These are phyloP conservation scores for Pythium utonaiense DNA, from an alignment of 352 stramenopile genomes.

Conservation along the genomic window DNA sequence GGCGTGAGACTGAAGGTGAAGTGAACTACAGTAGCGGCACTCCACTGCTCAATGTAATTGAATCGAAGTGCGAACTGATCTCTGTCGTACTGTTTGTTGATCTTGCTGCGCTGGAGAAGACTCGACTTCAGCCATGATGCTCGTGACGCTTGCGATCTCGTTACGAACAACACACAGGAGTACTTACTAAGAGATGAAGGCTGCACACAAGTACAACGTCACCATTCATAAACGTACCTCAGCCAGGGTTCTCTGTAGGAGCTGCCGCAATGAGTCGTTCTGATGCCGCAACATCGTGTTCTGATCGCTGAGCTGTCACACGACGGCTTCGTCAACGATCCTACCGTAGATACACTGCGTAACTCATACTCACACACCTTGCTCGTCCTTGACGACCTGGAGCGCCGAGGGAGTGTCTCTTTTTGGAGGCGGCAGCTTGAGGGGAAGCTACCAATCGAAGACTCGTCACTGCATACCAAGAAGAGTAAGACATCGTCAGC, in stretches of 20 bases:
- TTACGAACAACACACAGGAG: not conserved
- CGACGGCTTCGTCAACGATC: not conserved
- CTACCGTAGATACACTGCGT: no score
- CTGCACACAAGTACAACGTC: not conserved
- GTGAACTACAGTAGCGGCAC: no score
- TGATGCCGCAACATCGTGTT: not conserved
- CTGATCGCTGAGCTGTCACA: not conserved
- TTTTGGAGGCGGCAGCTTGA: not conserved
- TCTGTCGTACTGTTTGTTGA: not conserved
- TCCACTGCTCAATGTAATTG: not conserved
- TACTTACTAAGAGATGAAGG: not conserved
- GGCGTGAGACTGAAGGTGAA: no score
- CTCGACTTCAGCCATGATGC: not conserved
- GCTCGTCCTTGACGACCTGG: not conserved
- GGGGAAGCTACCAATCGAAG: not conserved
- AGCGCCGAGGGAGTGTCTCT: not conserved
- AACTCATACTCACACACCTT: not conserved
- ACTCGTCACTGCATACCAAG: not conserved
- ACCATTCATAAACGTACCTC: not conserved
- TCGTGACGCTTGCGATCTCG: not conserved
- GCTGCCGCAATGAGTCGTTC: not conserved
- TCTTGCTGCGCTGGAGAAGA: not conserved
- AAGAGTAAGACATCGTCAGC: not conserved
- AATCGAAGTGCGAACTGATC: not conserved
- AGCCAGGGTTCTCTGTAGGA: conserved; percentile 1